Percentiles rank a stretch among this genome's conserved stretches.
Conservation (phyloP, 306 rosid species). For the Acmispon strigosus region DNA sequence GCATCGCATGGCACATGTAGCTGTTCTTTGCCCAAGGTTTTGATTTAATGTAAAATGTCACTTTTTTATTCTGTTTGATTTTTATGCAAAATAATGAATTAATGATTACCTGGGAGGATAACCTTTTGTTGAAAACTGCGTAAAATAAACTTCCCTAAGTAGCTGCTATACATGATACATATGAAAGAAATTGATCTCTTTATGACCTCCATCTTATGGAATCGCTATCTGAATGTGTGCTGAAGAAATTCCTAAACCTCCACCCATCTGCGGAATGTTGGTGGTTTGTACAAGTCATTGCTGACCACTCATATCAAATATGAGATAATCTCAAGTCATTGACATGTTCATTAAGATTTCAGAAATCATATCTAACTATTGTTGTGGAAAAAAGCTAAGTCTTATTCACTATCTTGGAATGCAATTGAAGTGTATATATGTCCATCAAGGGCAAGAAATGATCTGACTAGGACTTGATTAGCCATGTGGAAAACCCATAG, state of each 20-base stretch:
- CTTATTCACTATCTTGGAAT: not conserved
- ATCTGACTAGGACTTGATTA: not conserved
- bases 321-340: not conserved
- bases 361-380: not conserved
- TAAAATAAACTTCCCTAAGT: not conserved
- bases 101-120: not conserved
- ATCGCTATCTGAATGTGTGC: not conserved
- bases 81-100: not conserved
- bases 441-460: not conserved
- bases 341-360: not conserved
- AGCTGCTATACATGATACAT: not conserved
- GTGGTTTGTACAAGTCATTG: not conserved
- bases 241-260: not conserved
- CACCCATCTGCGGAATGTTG: not conserved
- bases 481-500: not conserved
- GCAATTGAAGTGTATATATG: not conserved
- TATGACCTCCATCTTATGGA: not conserved
- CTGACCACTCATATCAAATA: not conserved
- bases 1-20: not conserved
- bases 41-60: not conserved
- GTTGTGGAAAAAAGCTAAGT: not conserved
- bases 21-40: not conserved
- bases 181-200: not conserved
- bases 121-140: not conserved
- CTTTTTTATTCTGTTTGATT: not conserved